A percentile compares a stretch with the other conserved stretches of the same genome.
Evolutionary conservation across 2,329 filamentous ascomycete species (phyloP).

Genomic region (Chaetomium sp.): DNA sequence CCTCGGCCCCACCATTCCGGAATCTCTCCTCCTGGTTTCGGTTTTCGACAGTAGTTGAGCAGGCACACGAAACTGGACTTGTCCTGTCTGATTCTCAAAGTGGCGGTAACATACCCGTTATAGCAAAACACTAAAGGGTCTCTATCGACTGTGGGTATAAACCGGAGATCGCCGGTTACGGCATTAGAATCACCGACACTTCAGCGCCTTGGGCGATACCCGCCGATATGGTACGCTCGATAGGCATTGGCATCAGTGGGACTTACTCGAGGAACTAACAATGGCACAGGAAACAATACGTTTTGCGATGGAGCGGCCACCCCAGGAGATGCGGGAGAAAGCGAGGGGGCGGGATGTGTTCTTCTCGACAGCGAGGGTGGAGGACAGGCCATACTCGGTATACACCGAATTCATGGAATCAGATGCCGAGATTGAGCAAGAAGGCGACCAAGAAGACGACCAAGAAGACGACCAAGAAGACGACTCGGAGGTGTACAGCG

Average conservation of each 20-base stretch:
- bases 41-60: constrained; percentile 43
- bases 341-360: constrained; percentile 57
- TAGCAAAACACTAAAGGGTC: constrained; percentile 7
- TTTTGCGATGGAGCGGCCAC: constrained; percentile 44
- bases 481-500: constrained; percentile 63
- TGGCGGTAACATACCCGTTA: constrained; percentile 20
- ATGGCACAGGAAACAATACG: constrained; percentile 34
- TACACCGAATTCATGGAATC: constrained; percentile 79
- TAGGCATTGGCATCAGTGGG: not conserved
- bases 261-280: constrained; percentile 12
- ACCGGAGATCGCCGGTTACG: constrained; percentile 45
- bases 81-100: constrained; percentile 34
- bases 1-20: constrained; percentile 39
- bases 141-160: constrained; percentile 20
- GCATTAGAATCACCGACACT: constrained; percentile 32
- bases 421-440: constrained; percentile 70
- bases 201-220: constrained; percentile 9
- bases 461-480: constrained; percentile 70
- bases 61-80: constrained; percentile 41
- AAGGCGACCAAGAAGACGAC: constrained; percentile 68
- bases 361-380: constrained; percentile 59
- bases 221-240: constrained; percentile 26
- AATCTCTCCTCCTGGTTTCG: constrained; percentile 46
- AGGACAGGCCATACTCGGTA: constrained; percentile 65
- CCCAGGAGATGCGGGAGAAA: constrained; percentile 57